Evolutionary conservation across 2,329 filamentous ascomycete species (phyloP).

Genomic region (Rhynchosporium graminicola): DNA sequence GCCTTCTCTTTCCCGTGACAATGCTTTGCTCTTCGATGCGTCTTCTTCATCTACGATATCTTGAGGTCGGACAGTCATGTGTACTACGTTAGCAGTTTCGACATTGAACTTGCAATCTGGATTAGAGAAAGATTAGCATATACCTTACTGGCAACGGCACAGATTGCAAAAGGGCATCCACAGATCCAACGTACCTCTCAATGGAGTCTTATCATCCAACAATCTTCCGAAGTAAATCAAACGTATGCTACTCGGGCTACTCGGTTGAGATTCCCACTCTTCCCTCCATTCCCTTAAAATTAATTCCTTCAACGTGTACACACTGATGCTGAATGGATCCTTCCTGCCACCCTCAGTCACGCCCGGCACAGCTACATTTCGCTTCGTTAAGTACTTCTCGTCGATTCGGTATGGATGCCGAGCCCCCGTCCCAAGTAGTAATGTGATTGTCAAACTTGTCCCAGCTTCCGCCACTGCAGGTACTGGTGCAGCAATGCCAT

Average conservation of each 20-base stretch:
- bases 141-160: background rate
- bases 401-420: slow-evolving; percentile 90
- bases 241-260: slow-evolving; percentile 84
- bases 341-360: slow-evolving; percentile 57
- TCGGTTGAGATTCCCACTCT: slow-evolving; percentile 86
- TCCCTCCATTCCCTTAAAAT: slow-evolving; percentile 91
- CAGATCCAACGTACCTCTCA: slow-evolving; percentile 67
- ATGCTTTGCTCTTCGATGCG: slow-evolving; percentile 37
- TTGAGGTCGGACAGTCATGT: slow-evolving; percentile 89
- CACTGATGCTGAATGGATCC: slow-evolving; percentile 86
- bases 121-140: slow-evolving; percentile 1
- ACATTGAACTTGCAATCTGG: slow-evolving; percentile 77
- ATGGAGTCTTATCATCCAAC: slow-evolving; percentile 80
- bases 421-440: slow-evolving; percentile 79
- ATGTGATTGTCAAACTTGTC: slow-evolving; percentile 68
- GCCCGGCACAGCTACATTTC: slow-evolving; percentile 75
- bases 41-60: slow-evolving; percentile 76
- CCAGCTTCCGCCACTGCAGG: slow-evolving; percentile 40
- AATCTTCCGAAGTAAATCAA: slow-evolving; percentile 91
- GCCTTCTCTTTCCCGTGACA: slow-evolving; percentile 51
- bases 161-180: background rate
- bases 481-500: slow-evolving; percentile 23
- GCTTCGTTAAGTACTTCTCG: slow-evolving; percentile 78
- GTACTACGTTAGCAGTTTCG: slow-evolving; percentile 80
- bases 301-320: slow-evolving; percentile 91